These are phyloP conservation scores for Leptosphaerulina australis DNA, from an alignment of 2,329 filamentous ascomycete genomes.

Conservation along the genomic window DNA sequence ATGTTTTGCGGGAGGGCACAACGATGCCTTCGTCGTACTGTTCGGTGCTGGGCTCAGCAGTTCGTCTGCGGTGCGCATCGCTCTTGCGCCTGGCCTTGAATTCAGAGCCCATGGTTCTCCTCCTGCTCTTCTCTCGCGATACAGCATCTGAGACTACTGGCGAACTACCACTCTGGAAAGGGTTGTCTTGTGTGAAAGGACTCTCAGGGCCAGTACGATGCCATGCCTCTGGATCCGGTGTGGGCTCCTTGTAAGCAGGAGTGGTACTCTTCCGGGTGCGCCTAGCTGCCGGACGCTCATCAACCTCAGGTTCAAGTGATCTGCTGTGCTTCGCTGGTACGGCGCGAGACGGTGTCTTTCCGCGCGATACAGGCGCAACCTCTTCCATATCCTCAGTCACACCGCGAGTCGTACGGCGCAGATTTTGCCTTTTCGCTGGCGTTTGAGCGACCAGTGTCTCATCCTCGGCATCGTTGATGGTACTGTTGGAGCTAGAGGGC, in stretches of 20 bases:
- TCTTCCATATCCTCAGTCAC: slow-evolving; percentile 46
- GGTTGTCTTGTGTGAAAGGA: slow-evolving; percentile 87
- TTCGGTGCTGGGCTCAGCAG: slow-evolving; percentile 49
- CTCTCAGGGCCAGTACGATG: slow-evolving; percentile 57
- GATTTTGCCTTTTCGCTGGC: slow-evolving; percentile 33
- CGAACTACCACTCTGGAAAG: slow-evolving; percentile 86
- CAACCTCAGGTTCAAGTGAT: slow-evolving; percentile 43
- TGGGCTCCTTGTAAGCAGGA: slow-evolving; percentile 53
- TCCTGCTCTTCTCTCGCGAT: slow-evolving; percentile 53
- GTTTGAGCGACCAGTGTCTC: slow-evolving; percentile 54
- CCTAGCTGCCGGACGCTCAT: slow-evolving; percentile 43
- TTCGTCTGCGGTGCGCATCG: slow-evolving; percentile 51
- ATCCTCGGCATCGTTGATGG: slow-evolving; percentile 61
- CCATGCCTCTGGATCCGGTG: slow-evolving; percentile 58
- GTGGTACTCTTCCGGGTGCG: slow-evolving; percentile 49
- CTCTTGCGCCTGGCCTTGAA: slow-evolving; percentile 52
- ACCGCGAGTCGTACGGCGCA: slow-evolving; percentile 50
- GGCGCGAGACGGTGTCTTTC: slow-evolving; percentile 46
- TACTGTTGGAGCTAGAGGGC: slow-evolving; percentile 68
- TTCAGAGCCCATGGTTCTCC: slow-evolving; percentile 57
- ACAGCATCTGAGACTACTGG: slow-evolving; percentile 54
- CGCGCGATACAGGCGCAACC: slow-evolving; percentile 24
- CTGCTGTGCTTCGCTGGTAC: slow-evolving; percentile 54
- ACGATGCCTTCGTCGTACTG: slow-evolving; percentile 60
- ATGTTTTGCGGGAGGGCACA: slow-evolving; percentile 62